phyloP scores from a whole-genome alignment of 2,329 filamentous ascomycete genomes.

The Pochonia chlamydosporia region DNA sequence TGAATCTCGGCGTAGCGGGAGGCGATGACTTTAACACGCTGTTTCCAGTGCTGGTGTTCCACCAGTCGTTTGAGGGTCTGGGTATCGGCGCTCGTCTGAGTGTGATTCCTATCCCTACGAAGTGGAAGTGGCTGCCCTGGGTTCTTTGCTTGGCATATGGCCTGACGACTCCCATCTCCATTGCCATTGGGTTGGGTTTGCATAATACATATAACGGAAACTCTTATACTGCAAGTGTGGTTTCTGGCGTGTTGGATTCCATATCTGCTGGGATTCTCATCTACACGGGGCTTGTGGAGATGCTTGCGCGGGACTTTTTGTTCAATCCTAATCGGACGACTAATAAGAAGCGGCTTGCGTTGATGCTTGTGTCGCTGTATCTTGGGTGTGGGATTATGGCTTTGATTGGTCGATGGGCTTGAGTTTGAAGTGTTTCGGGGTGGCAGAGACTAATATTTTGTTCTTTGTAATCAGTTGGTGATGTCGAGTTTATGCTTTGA shows the following conservation, averaged over 20 bases:
- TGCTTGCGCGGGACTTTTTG: constrained; percentile 79
- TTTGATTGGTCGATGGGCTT: constrained; percentile 8
- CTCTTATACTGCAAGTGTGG: constrained; percentile 41
- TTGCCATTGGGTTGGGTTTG: constrained; percentile 42
- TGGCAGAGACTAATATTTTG: too few relatives aligned
- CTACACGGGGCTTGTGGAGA: constrained; percentile 81
- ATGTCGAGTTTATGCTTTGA: too few relatives aligned
- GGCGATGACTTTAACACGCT: constrained; percentile 51
- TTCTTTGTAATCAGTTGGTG: too few relatives aligned
- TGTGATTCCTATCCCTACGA: constrained; percentile 43
- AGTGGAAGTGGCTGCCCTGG: constrained; percentile 41
- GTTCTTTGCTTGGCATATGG: constrained; percentile 41
- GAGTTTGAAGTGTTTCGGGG: not conserved
- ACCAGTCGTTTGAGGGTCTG: constrained; percentile 58
- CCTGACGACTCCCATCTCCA: constrained; percentile 45
- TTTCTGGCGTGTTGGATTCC: constrained; percentile 78
- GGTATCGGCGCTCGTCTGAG: constrained; percentile 57
- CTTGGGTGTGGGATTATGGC: constrained; percentile 55
- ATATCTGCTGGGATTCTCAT: constrained; percentile 81
- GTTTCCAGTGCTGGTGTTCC: constrained; percentile 56
- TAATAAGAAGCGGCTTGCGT: constrained; percentile 34
- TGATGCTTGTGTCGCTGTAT: constrained; percentile 55
- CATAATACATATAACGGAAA: constrained; percentile 22
- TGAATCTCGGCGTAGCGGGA: constrained; percentile 51
- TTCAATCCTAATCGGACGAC: constrained; percentile 75